Conservation (phyloP, 176 grass and related monocot genomes). For the Oryza meyeriana region DNA sequence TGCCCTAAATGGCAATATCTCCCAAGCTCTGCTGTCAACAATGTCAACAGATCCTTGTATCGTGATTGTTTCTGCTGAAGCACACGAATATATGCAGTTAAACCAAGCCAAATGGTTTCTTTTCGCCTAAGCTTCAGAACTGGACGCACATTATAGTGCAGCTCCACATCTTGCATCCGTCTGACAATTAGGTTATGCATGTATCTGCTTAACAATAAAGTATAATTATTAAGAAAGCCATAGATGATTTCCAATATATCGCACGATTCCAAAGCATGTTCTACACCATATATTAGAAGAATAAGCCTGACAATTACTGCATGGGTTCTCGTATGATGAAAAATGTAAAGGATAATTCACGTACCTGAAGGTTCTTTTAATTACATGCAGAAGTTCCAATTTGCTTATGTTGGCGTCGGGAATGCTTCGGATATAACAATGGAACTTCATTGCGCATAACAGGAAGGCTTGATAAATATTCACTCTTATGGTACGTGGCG, state of each 20-base stretch:
- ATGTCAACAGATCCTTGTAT: conserved; percentile 51
- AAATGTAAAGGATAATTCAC: neutral
- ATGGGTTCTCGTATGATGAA: neutral
- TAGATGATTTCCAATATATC: neutral
- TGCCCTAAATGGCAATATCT: conserved; percentile 30
- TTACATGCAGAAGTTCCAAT: conserved; percentile 50
- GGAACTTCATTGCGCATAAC: conserved; percentile 95
- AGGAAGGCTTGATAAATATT: conserved; percentile 85
- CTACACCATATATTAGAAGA: neutral
- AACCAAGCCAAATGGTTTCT: conserved; percentile 72
- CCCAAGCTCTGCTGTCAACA: conserved; percentile 47
- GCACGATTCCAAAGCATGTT: neutral
- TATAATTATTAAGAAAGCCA: neutral
- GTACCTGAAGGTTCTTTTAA: conserved; percentile 73
- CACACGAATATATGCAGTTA: conserved; percentile 59
- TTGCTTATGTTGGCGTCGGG: conserved; percentile 24
- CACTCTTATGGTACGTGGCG: conserved; percentile 55
- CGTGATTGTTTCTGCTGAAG: conserved; percentile 79
- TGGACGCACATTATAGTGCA: conserved; percentile 35
- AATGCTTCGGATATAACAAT: conserved; percentile 59
- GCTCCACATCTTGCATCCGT: conserved; percentile 38
- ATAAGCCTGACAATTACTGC: neutral
- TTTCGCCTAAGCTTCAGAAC: conserved; percentile 48
- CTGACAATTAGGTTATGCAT: conserved; percentile 68
- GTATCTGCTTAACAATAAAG: conserved; percentile 46